Percentiles rank a stretch among this genome's conserved stretches.
phyloP scores from a whole-genome alignment of 257 asterid species.

The Fraxinus americana region DNA sequence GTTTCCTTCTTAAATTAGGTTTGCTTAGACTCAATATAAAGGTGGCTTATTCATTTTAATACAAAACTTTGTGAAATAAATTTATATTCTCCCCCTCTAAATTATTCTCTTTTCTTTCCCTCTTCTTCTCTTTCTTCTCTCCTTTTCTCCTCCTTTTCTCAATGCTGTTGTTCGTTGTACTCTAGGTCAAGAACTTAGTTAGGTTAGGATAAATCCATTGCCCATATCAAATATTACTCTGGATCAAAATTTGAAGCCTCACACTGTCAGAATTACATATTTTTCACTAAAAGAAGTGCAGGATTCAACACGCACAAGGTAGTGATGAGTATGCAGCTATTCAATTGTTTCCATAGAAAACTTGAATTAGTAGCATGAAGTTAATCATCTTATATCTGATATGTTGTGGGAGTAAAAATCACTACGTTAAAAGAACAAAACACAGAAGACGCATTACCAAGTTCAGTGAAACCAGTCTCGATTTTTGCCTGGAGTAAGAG shows the following conservation, averaged over 20 bases:
- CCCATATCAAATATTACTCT: background rate
- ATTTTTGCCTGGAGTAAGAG: conserved; percentile 50
- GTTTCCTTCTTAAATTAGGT: too few relatives aligned
- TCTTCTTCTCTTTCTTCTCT: too few relatives aligned
- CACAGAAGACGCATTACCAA: conserved; percentile 29
- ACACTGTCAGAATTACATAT: background rate
- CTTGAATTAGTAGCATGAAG: background rate
- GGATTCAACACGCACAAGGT: background rate
- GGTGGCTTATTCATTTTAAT: too few relatives aligned
- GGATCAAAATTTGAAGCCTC: background rate
- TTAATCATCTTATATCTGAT: background rate
- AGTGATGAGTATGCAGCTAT: background rate
- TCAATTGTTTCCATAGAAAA: background rate
- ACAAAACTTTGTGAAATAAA: too few relatives aligned
- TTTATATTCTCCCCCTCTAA: too few relatives aligned
- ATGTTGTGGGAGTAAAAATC: background rate
- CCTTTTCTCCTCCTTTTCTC: too few relatives aligned
- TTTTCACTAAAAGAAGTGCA: background rate
- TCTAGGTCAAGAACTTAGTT: too few relatives aligned
- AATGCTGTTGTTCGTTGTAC: too few relatives aligned
- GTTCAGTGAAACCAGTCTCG: conserved; percentile 57
- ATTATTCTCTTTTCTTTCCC: too few relatives aligned
- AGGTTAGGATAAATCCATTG: background rate
- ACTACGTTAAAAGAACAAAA: background rate
- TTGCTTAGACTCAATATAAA: too few relatives aligned